Percentiles rank a stretch among this genome's conserved stretches.
These are phyloP conservation scores for Mycena galopus DNA, from an alignment of 768 basidiomycete genomes.

Conservation along the genomic window DNA sequence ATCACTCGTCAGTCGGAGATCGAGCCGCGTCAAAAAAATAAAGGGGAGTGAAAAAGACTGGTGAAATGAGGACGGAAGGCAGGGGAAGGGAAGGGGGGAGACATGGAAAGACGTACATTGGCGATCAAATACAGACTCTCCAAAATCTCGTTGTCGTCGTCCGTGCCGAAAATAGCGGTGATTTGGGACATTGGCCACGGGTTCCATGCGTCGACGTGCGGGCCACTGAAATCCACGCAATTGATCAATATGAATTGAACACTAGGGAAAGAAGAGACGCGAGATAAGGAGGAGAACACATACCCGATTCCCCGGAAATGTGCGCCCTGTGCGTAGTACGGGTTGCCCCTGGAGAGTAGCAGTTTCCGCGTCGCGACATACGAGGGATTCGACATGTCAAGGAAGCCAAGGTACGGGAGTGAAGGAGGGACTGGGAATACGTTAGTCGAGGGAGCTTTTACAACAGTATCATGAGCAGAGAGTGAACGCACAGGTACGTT, in stretches of 20 bases:
- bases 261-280: background rate
- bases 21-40: too few relatives aligned
- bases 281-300: background rate
- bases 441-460: too few relatives aligned
- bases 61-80: too few relatives aligned
- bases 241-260: too few relatives aligned
- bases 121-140: slow-evolving; percentile 72
- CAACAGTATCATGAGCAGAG: background rate
- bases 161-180: slow-evolving; percentile 78
- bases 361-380: slow-evolving; percentile 76
- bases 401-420: slow-evolving; percentile 83
- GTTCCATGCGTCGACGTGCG: slow-evolving; percentile 79
- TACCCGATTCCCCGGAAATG: slow-evolving; percentile 80
- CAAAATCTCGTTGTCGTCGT: slow-evolving; percentile 80
- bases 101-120: slow-evolving; percentile 77
- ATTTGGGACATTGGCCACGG: slow-evolving; percentile 91
- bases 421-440: slow-evolving; percentile 75
- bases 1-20: too few relatives aligned
- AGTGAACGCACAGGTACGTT: slow-evolving; percentile 78
- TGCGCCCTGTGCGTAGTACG: slow-evolving; percentile 75
- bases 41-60: too few relatives aligned
- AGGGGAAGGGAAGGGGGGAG: background rate
- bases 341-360: slow-evolving; percentile 74
- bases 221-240: slow-evolving; percentile 63
- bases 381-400: slow-evolving; percentile 67